Evolutionary conservation across 257 asterid genomes (phyloP).

Genomic region (Primulina tabacum): DNA sequence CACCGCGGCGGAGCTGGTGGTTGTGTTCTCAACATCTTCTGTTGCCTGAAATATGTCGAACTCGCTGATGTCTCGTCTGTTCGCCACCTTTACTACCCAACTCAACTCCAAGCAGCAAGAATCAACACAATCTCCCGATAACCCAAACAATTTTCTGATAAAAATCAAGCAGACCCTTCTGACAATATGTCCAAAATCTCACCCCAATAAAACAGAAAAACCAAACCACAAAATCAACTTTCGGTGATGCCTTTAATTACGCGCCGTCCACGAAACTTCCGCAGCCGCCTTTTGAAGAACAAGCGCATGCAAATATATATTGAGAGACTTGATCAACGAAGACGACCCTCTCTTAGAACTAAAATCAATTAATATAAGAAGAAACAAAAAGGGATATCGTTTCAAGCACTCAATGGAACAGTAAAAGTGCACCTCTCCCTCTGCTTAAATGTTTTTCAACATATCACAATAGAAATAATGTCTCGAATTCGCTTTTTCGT

Average conservation of each 20-base stretch:
- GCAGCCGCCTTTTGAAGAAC: not conserved
- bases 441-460: no score
- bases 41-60: constrained; percentile 36
- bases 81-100: constrained; percentile 64
- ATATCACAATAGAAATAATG: no score
- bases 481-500: no score
- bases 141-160: not conserved
- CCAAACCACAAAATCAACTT: not conserved
- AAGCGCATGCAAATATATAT: not conserved
- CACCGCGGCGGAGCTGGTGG: constrained; percentile 17
- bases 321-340: not conserved
- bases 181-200: not conserved
- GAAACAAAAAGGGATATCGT: not conserved
- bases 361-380: no score
- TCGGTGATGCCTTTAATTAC: not conserved
- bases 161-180: not conserved
- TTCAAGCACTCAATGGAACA: not conserved
- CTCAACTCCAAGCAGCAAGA: not conserved
- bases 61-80: constrained; percentile 44
- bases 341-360: not conserved
- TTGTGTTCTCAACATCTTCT: constrained; percentile 19
- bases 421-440: not conserved
- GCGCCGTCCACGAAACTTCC: not conserved
- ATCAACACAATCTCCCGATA: not conserved
- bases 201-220: not conserved